Evolutionary conservation across 2,329 filamentous ascomycete species (phyloP), one percentile per base, ranked within the genome.

Genomic region (Cylindrodendrum hubeiense): DNA sequence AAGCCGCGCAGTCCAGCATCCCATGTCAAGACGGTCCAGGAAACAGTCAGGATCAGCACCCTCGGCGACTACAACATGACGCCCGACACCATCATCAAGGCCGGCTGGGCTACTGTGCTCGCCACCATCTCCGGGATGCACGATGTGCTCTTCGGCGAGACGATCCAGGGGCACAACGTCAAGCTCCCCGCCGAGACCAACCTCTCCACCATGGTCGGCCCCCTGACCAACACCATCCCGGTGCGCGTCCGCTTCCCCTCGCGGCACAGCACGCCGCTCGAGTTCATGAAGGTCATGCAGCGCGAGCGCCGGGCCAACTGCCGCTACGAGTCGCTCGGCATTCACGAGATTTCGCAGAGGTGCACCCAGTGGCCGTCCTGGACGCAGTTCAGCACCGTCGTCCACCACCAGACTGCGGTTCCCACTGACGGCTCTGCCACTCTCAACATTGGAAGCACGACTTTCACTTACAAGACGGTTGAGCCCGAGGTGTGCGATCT

Each of bases 71-170:
- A 85, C 4, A 82, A 81, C 9, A 80, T 87, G 63, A 79, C 80
- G 0, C 85, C 86, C 39, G 84, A 86, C 63, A 83, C 85, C 0
- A 81, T 89, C 3, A 78, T 89, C 34, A 88, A 88, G 72, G 83
- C 86, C 0, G 87, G 87, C 0, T 90, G 88, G 87, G 84, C 86
- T 1, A 82, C 86, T 64, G 82, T 86, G 0, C 80, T 90, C 7
- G 84, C 85, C 0, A 84, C 81, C 24, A 75, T 88, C 10, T 83
- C 85, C 0, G 82, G 80, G 0, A 78, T 75, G 0, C 76, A 81
- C 6, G 87, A 90, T 44, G 81, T 90, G 7, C 80, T 89, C 4
- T 89, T 89, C 60, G 88, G 87, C 8, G 84, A 88, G 69, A 75
- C 85, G 3, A 78, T 87, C 15, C 82, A 84, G 12, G 84, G 84